Evolutionary conservation across 441 rosid genomes (phyloP).

Genomic region (Kokia cookei): DNA sequence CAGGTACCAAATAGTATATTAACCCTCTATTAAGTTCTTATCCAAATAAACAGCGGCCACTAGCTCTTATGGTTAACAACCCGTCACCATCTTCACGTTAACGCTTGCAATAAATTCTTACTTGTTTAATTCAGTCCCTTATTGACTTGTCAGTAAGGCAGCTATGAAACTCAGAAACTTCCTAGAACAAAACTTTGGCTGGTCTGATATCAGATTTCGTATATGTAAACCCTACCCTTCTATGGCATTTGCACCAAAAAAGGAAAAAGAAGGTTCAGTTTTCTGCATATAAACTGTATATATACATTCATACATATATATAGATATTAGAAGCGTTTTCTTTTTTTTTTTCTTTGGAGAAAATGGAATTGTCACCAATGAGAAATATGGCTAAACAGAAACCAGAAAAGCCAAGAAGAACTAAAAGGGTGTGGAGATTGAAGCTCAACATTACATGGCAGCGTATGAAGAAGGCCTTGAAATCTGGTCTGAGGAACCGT

Average conservation of each 20-base stretch:
- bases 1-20: neutral
- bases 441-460: conserved; percentile 37
- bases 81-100: neutral
- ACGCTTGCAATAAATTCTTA: neutral
- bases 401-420: conserved; percentile 20
- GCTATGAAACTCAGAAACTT: neutral
- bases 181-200: neutral
- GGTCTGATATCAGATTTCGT: neutral
- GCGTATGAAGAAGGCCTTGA: conserved; percentile 24
- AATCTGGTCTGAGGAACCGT: conserved; percentile 12
- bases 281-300: neutral
- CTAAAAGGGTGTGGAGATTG: conserved; percentile 32
- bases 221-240: neutral
- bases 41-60: neutral
- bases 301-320: neutral
- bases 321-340: neutral
- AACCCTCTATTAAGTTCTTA: neutral
- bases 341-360: neutral
- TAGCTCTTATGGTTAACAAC: neutral
- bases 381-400: conserved; percentile 22
- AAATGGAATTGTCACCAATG: conserved; percentile 33
- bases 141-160: neutral
- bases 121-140: neutral
- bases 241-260: neutral
- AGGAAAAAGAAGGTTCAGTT: neutral